Evolutionary conservation across 495 filamentous ascomycete species (phyloP), one percentile per base, ranked within the genome.

Genomic region (Lophiostoma macrostomum): DNA sequence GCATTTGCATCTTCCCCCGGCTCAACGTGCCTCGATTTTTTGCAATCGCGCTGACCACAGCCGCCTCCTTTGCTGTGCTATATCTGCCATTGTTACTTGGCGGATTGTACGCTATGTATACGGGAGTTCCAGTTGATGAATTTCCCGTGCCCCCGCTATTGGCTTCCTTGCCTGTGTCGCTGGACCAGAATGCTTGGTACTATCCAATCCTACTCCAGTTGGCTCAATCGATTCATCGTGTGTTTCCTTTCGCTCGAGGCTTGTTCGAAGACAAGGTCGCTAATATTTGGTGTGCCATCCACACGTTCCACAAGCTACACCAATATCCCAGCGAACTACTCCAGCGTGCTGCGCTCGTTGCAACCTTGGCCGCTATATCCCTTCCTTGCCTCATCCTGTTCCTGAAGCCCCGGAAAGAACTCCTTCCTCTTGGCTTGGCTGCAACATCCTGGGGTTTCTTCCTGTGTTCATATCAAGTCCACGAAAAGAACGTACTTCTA

Each of bases 201-300:
- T 91, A 89, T 65, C 79, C 85, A 0, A 56, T 84, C 29, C 58
- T 88, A 5, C 81, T 91, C 63, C 88, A 95, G 68, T 41, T 91
- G 10, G 73, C 82, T 1, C 93, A 98, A 68, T 80, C 85, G 52
- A 69, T 95, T 25, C 84, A 93, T 62, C 84, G 93, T n/a, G 76
- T 96, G 30, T 95, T 98, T 63, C 93, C 93, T 5, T 97, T 98
- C 61, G 81, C 90, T 11, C 83, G 93, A 23, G 93, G 93, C 16
- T 75, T 97, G 23, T 98, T 96, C 64, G 93, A 98, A 73, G 93
- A 97, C 73, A 98, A 98, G 68, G 93, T 98, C 27, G 93, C 93
- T 55, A 98, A 98, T 61, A 81, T 95, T 62, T 98, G 93, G 93
- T 98, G 93, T 67, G 84, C 89, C 12, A 73, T 90, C 42, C 91